phyloP scores from a whole-genome alignment of 1,139 yeast genomes.

The Candida labiduridarum region DNA sequence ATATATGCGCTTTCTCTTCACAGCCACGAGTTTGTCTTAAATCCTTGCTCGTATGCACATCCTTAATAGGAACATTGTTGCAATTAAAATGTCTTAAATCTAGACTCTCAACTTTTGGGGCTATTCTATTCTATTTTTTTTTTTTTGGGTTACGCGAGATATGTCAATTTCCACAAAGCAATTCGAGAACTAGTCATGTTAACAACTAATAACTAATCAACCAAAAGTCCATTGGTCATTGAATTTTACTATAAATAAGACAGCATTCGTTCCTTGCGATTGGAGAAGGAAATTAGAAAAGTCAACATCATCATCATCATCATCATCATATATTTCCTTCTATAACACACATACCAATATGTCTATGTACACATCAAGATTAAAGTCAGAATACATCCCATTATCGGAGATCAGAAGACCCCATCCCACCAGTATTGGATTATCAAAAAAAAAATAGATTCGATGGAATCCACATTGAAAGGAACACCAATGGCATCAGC shows the following conservation, averaged over 20 bases:
- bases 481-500: constrained; percentile 66
- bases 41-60: too few species aligned
- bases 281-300: neutral
- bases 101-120: neutral
- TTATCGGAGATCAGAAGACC: constrained; percentile 67
- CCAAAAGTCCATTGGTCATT: neutral
- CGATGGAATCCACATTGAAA: constrained; percentile 74
- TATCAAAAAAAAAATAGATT: constrained; percentile 66
- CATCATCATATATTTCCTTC: neutral
- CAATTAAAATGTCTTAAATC: neutral
- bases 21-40: too few species aligned
- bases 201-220: neutral
- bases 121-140: neutral
- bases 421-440: constrained; percentile 83
- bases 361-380: constrained; percentile 41
- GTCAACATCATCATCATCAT: neutral
- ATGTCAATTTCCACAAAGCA: neutral
- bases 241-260: neutral
- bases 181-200: neutral
- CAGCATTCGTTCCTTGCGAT: neutral
- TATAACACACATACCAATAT: constrained; percentile 21
- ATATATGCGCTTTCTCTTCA: too few species aligned
- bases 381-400: constrained; percentile 60
- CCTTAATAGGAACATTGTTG: too few species aligned
- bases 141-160: neutral